Evolutionary conservation across 139 green algal genomes (phyloP).

Genomic region (Raphidocelis subcapitata): DNA sequence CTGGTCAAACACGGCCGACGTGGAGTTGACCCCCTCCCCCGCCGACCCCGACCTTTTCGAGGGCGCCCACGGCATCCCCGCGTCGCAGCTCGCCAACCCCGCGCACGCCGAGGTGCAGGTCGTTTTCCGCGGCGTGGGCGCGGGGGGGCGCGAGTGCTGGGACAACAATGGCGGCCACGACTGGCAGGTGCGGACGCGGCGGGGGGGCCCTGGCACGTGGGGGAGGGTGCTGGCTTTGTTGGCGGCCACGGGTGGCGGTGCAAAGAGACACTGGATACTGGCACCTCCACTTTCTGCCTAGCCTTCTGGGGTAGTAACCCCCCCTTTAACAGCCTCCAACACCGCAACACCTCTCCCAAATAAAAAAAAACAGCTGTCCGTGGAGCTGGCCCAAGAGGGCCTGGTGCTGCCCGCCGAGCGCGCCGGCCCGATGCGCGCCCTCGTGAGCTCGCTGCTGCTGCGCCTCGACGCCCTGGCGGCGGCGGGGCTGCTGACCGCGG

Average conservation of each 20-base stretch:
- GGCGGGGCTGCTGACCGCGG: slow-evolving; percentile 17
- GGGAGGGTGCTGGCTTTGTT: too few relatives aligned
- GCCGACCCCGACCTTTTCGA: too few relatives aligned
- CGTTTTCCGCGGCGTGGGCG: slow-evolving; percentile 24
- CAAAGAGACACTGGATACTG: background rate
- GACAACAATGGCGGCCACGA: slow-evolving; percentile 49
- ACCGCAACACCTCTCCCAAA: too few relatives aligned
- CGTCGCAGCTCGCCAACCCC: slow-evolving; percentile 4
- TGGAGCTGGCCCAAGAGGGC: slow-evolving; percentile 11
- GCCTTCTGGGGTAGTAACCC: background rate
- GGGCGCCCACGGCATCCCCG: slow-evolving; percentile 1
- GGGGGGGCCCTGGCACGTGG: background rate
- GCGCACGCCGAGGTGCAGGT: slow-evolving; percentile 24
- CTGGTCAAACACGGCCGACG: too few relatives aligned
- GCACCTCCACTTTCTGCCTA: background rate
- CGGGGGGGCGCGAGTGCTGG: slow-evolving; percentile 11
- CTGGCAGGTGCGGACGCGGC: slow-evolving; percentile 19
- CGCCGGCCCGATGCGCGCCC: background rate
- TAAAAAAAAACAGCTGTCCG: slow-evolving; percentile 3
- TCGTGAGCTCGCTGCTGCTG: slow-evolving; percentile 38
- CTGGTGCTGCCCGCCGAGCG: background rate
- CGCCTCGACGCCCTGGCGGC: slow-evolving; percentile 34
- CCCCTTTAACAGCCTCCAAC: too few relatives aligned
- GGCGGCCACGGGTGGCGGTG: too few relatives aligned
- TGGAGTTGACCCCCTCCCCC: too few relatives aligned